Base-by-base conservation (phyloP, 768 basidiomycete genomes). In the Asterophora parasitica region DNA sequence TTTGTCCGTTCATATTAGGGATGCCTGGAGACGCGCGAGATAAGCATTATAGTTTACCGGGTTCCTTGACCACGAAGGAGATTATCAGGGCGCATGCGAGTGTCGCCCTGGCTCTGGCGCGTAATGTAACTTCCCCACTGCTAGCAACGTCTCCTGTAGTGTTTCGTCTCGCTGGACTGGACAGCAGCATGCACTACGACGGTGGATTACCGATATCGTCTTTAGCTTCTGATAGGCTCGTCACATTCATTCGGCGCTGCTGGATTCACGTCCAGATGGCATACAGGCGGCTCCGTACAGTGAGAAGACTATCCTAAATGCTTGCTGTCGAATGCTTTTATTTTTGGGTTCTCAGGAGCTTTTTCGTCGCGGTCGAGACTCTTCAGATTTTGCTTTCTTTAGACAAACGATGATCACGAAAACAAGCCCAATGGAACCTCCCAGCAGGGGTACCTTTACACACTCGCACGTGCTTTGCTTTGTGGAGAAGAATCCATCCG, bases 151-250 rank as follows among this genome's bases (percentile, higher is more conserved):
- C 23, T 23, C 23, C 23, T 6, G 3, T 23, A 23, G 23, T 6
- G 23, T 23, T 23, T 23, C 23, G 3, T 23, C 23, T 3, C 23
- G 23, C n/a, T n/a, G n/a, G n/a, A n/a, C 23, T 23, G 23, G 23
- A 23, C 23, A 23, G 23, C 23, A 23, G 23, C 23, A 23, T 47
- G 11, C 51, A 52, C 20, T 52, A 52, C 31, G 36, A 32, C 6
- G 51, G 33, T 7, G 15, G 13, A 19, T 11, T 35, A 3, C 46
- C 51, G 4, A 19, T 27, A 2, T 12, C 51, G 16, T 43, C 46
- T 4, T 28, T 47, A 0, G 41, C 32, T 6, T 23, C 23, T 23
- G 23, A 23, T 2, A 47, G 47, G 3, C 15, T 48, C 1, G 3
- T 44, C 1, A 10, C 5, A 10, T n/a, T n/a, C 11, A 13, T 52